Percentiles rank a stretch among this genome's conserved stretches.
Conservation (phyloP, 768 basidiomycete genomes). For the Lactifluus subvellereus region DNA sequence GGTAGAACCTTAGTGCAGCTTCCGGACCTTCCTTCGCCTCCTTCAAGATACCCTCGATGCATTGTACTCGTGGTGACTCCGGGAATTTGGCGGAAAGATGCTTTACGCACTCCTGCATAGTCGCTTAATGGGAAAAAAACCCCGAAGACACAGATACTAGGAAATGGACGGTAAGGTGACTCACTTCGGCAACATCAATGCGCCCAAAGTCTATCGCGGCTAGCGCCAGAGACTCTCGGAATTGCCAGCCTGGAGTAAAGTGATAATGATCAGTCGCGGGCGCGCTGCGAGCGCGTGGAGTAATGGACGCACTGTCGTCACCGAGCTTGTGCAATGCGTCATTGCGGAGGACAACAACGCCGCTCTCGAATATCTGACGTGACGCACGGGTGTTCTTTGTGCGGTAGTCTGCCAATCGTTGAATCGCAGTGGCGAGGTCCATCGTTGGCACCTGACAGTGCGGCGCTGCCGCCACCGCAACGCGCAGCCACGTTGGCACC, state of each 20-base stretch:
- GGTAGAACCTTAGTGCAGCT: constrained; percentile 57
- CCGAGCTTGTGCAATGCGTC: constrained; percentile 29
- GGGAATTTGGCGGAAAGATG: constrained; percentile 64
- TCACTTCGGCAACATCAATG: constrained; percentile 68
- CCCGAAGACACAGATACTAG: not conserved
- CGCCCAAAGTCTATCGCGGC: constrained; percentile 75
- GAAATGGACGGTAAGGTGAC: constrained; percentile 26
- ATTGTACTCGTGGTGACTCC: constrained; percentile 71
- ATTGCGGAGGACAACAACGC: constrained; percentile 30
- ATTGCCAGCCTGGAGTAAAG: constrained; percentile 56
- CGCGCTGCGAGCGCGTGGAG: not conserved
- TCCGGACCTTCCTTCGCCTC: constrained; percentile 60
- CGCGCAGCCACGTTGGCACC: not conserved
- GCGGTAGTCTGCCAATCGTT: constrained; percentile 34
- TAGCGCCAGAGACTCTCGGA: constrained; percentile 73
- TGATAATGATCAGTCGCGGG: not conserved
- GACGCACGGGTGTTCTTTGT: constrained; percentile 31
- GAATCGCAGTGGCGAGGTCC: constrained; percentile 32
- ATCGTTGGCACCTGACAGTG: constrained; percentile 18
- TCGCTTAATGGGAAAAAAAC: not conserved
- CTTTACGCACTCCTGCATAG: constrained; percentile 51
- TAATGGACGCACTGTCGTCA: constrained; percentile 29
- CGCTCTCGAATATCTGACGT: constrained; percentile 33
- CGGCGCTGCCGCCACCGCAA: not conserved
- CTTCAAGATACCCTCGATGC: constrained; percentile 71